Conservation (phyloP, 306 rosid species). For the Corylus heterophylla region DNA sequence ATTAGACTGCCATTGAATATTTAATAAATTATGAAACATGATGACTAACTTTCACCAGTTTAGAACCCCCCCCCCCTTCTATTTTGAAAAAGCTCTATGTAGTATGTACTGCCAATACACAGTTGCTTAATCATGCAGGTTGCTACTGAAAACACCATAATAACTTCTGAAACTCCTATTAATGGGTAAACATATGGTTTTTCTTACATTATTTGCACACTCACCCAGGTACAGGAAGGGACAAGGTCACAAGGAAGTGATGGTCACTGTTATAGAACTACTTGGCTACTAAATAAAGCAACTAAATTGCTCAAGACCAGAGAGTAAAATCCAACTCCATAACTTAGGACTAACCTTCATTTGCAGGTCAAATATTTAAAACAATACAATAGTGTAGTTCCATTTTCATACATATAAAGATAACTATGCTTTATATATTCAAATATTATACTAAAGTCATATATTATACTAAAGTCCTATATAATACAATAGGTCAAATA, state of each 20-base stretch:
- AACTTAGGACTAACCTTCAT: not conserved
- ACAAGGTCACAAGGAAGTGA: no score
- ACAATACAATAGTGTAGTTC: not conserved
- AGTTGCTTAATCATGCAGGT: not conserved
- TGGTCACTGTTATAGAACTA: not conserved
- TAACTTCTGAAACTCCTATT: not conserved
- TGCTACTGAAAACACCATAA: not conserved
- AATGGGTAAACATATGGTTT: not conserved
- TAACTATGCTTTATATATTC: no score
- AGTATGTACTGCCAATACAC: not conserved
- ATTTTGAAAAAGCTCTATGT: not conserved
- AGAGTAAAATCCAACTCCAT: not conserved
- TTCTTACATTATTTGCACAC: not conserved
- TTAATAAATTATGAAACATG: not conserved
- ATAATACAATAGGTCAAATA: no score
- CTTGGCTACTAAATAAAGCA: not conserved
- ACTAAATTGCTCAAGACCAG: not conserved
- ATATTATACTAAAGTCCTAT: no score
- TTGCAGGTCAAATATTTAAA: no score
- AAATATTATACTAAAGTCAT: no score
- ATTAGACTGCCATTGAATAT: not conserved
- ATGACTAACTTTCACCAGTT: not conserved
- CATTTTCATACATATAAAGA: no score
- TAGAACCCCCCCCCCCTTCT: no score
- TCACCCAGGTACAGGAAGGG: no score